A percentile compares a stretch with the other conserved stretches of the same genome.
phyloP scores from a whole-genome alignment of 148 eudicot genomes.

The Cornus controversa region DNA sequence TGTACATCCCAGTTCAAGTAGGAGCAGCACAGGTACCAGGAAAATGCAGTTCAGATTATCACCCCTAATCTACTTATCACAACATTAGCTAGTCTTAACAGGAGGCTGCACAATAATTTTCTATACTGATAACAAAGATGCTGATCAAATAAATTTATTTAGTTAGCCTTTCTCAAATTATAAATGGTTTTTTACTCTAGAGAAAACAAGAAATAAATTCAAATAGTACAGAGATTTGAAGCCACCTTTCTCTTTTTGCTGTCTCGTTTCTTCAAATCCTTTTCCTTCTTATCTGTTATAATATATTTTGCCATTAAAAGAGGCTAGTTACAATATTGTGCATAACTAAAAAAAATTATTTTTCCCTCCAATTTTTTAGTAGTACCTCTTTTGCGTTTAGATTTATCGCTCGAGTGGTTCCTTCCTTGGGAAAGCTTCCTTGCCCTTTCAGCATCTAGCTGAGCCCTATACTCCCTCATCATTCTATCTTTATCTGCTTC shows the following conservation, averaged over 20 bases:
- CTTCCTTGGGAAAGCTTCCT: conserved; percentile 86
- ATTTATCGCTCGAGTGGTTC: conserved; percentile 81
- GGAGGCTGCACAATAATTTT: not conserved
- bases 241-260: conserved; percentile 93
- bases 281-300: conserved; percentile 79
- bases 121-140: not conserved
- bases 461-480: conserved; percentile 96
- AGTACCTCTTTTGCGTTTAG: conserved; percentile 69
- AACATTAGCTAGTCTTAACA: too few relatives aligned
- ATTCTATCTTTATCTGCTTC: conserved; percentile 99
- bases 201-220: not conserved
- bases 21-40: too few relatives aligned
- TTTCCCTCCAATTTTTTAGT: not conserved
- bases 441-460: conserved; percentile 96
- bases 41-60: too few relatives aligned
- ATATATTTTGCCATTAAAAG: conserved; percentile 9
- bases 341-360: not conserved
- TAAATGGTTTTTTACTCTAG: not conserved
- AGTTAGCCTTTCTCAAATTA: not conserved
- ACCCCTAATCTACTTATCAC: not conserved
- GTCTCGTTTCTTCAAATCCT: conserved; percentile 67
- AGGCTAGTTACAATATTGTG: not conserved
- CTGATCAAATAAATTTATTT: not conserved
- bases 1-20: too few relatives aligned
- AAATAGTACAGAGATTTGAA: conserved; percentile 7